phyloP scores from a whole-genome alignment of 2,329 filamentous ascomycete genomes.

The Rosellinia necatrix region DNA sequence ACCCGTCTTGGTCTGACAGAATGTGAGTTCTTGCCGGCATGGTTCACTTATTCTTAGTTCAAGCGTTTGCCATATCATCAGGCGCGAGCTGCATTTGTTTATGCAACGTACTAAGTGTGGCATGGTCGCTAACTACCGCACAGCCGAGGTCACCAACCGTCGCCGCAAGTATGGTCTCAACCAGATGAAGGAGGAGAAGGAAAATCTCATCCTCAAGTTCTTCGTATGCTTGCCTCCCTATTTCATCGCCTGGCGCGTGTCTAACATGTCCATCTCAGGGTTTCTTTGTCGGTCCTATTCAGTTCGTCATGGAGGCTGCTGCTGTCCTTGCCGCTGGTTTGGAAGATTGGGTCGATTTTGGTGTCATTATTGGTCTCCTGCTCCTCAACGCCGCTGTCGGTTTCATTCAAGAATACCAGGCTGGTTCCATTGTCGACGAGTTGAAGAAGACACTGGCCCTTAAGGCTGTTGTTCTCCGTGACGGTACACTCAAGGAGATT shows the following conservation, averaged over 20 bases:
- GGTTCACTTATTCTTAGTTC: neutral
- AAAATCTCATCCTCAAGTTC: conserved; percentile 84
- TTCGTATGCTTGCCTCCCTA: conserved; percentile 41
- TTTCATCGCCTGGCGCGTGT: neutral
- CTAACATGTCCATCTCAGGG: conserved; percentile 40
- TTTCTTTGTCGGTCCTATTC: conserved; percentile 87
- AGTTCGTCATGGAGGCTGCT: conserved; percentile 92
- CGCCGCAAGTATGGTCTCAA: conserved; percentile 78
- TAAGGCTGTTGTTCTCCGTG: conserved; percentile 85
- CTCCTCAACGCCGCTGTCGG: conserved; percentile 84
- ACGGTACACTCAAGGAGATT: conserved; percentile 76
- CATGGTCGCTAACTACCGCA: conserved; percentile 26
- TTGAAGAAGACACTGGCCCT: conserved; percentile 88
- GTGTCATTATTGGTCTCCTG: conserved; percentile 83
- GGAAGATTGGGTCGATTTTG: conserved; percentile 89
- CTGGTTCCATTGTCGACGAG: conserved; percentile 87
- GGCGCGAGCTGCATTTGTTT: neutral
- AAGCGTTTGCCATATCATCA: too few species aligned
- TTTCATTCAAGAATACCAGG: conserved; percentile 89
- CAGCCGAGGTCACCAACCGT: conserved; percentile 42
- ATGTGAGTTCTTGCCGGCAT: conserved; percentile 57
- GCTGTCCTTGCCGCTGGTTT: conserved; percentile 83
- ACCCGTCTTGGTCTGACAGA: conserved; percentile 73
- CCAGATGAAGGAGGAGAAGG: conserved; percentile 89
- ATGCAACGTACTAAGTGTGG: too few species aligned